Base-by-base conservation (phyloP, 2,329 filamentous ascomycete genomes). In the Microcyclosporella mali region DNA sequence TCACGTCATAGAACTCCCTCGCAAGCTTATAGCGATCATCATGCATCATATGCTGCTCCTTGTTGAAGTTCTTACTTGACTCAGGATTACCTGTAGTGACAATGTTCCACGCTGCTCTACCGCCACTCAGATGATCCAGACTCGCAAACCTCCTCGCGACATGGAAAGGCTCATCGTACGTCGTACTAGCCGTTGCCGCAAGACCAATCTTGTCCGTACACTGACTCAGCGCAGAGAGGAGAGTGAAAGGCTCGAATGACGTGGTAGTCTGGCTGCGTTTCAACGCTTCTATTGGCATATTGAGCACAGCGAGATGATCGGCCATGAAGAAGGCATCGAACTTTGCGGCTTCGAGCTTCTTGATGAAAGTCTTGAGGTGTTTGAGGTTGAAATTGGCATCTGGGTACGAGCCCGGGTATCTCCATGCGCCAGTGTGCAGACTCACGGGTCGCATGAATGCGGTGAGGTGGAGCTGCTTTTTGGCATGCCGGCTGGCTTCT, bases 311-410 rank as follows among this genome's bases (percentile, higher is more conserved):
- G 0, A 73, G 60, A 4, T 71, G 66, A 39, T 74, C 72, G 4
- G 72, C 72, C 43, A 75, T 66, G 57, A 74, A 75, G 44, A 74
- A 67, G n/a, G 66, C 70, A 49, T 73, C 70, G 49, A 74, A 73
- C 33, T 72, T 72, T 12, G 68, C 70, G 15, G 62, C 63, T 38
- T 74, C 70, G 3, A 74, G 62, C 41, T 66, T 74, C 51, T 74
- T 68, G 34, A 75, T 74, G 50, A 78, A 78, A 0, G 66, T 65
- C 35, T 70, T 71, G 4, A 78, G 60, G 49, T 78, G 73, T 4
- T 36, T 58, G 11, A 78, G 66, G 49, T 77, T 77, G 68, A 78
- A 78, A 61, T 78, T 79, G 40, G 75, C 75, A 42, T 78, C 75
- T 0, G 75, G 65, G 42, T 73, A 74, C 1, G 74, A 62, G 2